phyloP scores from a whole-genome alignment of 257 asterid genomes.

The Capsicum rhomboideum region DNA sequence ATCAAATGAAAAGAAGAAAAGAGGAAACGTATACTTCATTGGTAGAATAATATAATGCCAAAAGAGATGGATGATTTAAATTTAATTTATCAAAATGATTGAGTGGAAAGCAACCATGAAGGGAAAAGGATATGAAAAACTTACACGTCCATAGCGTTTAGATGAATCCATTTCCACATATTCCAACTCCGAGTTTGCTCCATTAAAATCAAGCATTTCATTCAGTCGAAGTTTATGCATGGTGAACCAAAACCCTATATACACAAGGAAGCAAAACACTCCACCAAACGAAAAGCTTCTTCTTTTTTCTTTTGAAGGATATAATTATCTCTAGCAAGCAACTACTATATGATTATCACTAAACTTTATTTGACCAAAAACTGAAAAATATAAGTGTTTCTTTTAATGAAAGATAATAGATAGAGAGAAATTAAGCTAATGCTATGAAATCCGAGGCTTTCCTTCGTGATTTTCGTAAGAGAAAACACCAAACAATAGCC shows the following conservation, averaged over 20 bases:
- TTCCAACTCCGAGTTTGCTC: constrained; percentile 21
- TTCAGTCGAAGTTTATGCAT: constrained; percentile 29
- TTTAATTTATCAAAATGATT: neutral
- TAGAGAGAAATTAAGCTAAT: neutral
- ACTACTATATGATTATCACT: neutral
- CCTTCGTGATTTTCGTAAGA: constrained; percentile 81
- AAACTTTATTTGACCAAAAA: neutral
- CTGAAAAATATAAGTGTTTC: neutral
- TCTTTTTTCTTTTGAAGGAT: neutral
- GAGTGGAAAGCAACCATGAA: neutral
- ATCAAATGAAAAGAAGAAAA: neutral
- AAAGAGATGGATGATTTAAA: neutral
- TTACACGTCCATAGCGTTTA: constrained; percentile 72
- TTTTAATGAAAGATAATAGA: neutral
- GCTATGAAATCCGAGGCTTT: constrained; percentile 71
- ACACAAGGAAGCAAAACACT: neutral
- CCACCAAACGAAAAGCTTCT: neutral
- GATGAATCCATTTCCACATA: constrained; percentile 78
- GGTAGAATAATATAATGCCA: neutral
- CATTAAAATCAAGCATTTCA: constrained; percentile 23
- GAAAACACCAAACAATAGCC: constrained; percentile 64
- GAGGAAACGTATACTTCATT: neutral
- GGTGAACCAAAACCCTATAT: constrained; percentile 2
- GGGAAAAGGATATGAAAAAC: constrained; percentile 7
- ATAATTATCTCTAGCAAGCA: neutral